Conservation (phyloP, 192 early-diverging fungal species). For the Entophlyctis luteolus region DNA sequence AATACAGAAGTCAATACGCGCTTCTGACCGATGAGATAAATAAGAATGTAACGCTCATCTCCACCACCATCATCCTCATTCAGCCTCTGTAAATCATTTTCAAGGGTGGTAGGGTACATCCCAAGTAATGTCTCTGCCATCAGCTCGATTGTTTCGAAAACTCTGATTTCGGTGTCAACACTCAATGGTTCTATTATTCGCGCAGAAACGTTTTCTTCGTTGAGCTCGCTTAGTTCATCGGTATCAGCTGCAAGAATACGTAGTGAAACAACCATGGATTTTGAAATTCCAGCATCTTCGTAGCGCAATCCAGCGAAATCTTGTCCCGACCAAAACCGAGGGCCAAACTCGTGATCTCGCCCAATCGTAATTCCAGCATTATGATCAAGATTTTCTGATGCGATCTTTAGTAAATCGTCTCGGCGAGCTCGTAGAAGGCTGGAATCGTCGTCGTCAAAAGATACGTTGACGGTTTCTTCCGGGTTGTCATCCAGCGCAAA, state of each 20-base stretch:
- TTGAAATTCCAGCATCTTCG: not conserved
- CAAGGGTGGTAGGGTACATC: slow-evolving; percentile 1
- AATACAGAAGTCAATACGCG: not conserved
- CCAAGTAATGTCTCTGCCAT: slow-evolving; percentile 7
- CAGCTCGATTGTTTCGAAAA: not conserved
- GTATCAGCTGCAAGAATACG: slow-evolving; percentile 2
- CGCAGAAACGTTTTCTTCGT: not conserved
- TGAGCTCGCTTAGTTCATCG: not conserved
- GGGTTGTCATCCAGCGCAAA: slow-evolving; percentile 12
- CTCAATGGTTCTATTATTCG: not conserved
- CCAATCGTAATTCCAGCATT: not conserved
- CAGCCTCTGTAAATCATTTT: not conserved
- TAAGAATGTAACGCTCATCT: slow-evolving; percentile 6
- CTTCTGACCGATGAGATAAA: slow-evolving; percentile 18
- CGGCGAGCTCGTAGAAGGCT: not conserved
- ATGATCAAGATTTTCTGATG: not conserved
- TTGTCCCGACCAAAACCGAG: not conserved
- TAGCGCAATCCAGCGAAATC: not conserved
- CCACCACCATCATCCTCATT: not conserved
- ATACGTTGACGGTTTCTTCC: not conserved
- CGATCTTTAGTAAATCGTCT: not conserved
- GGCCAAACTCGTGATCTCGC: slow-evolving; percentile 13
- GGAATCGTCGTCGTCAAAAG: slow-evolving; percentile 1
- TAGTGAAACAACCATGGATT: not conserved
- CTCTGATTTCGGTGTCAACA: slow-evolving; percentile 2